Percentiles rank a stretch among this genome's conserved stretches.
Evolutionary conservation across 2,329 filamentous ascomycete genomes (phyloP).

Genomic region (Alternaria angustiovoidea): DNA sequence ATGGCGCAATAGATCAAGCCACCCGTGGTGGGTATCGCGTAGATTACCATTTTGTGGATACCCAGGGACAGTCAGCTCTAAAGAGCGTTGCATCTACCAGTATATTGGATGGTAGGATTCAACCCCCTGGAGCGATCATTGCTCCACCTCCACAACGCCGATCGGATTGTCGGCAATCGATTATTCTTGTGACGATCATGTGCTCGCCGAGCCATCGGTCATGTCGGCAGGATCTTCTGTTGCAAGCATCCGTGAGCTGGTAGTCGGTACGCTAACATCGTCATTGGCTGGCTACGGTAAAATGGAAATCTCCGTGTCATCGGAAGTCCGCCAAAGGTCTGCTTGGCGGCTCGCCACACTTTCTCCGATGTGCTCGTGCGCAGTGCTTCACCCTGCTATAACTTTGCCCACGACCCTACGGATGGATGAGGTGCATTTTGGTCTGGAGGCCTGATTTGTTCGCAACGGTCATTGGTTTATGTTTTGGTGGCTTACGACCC

Average conservation of each 20-base stretch:
- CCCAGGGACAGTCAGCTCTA: neutral
- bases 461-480: no score
- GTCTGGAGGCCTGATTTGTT: no score
- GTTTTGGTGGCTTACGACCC: neutral
- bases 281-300: neutral
- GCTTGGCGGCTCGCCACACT: neutral
- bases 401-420: neutral
- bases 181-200: neutral
- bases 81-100: neutral
- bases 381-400: neutral
- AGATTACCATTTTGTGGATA: no score
- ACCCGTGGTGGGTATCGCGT: no score
- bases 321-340: neutral
- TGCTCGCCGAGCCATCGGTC: neutral
- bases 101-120: neutral
- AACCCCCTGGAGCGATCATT: conserved; percentile 4
- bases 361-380: neutral
- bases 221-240: neutral
- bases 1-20: no score
- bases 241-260: neutral
- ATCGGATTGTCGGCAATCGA: neutral
- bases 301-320: neutral
- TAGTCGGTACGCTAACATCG: neutral
- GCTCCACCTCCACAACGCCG: conserved; percentile 1
- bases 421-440: no score